Evolutionary conservation across 2,329 filamentous ascomycete species (phyloP).

Genomic region (Penicillium digitatum): DNA sequence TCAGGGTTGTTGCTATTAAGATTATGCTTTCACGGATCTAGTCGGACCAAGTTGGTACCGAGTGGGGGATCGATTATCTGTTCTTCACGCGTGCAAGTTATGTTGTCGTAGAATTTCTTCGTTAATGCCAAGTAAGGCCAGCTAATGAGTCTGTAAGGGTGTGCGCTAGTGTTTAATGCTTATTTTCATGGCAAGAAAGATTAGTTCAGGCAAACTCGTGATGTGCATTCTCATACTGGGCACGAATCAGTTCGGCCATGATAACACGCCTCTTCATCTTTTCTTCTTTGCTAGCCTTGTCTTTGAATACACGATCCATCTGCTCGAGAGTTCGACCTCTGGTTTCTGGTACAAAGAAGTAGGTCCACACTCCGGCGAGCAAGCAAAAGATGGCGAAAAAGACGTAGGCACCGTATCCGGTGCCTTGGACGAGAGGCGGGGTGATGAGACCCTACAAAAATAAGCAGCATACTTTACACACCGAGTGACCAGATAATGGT

Average conservation of each 20-base stretch:
- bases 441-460: slow-evolving; percentile 55
- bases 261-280: slow-evolving; percentile 30
- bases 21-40: background rate
- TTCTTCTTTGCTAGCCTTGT: slow-evolving; percentile 35
- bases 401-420: slow-evolving; percentile 51
- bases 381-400: slow-evolving; percentile 58
- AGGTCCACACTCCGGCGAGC: slow-evolving; percentile 51
- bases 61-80: background rate
- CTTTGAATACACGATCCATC: slow-evolving; percentile 49
- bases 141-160: background rate
- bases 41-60: background rate
- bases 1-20: background rate
- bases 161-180: background rate
- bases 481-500: background rate
- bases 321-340: slow-evolving; percentile 54
- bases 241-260: slow-evolving; percentile 29
- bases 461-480: slow-evolving; percentile 13
- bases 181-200: background rate
- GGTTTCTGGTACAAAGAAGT: slow-evolving; percentile 56
- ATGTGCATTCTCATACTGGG: slow-evolving; percentile 10
- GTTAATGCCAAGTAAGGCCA: background rate
- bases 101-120: background rate
- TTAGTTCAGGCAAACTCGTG: slow-evolving; percentile 10
- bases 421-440: slow-evolving; percentile 59
- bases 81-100: background rate